Base-by-base conservation (phyloP, 495 filamentous ascomycete species). In the Chlorociboria aeruginascens region DNA sequence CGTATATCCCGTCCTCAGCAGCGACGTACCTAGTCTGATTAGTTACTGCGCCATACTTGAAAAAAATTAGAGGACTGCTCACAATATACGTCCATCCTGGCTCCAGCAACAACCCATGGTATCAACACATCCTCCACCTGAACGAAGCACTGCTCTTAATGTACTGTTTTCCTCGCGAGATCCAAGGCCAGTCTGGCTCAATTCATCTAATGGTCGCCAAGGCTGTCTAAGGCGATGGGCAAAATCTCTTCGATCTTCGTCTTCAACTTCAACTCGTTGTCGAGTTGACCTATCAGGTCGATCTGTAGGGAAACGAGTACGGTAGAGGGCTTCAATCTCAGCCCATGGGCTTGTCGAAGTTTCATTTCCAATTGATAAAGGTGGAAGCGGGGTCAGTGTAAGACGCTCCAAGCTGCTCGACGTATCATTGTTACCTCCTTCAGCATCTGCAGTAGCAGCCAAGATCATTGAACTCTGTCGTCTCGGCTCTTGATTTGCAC, bases 61-160 rank as follows among this genome's bases (percentile, higher is more conserved):
- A 8, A n/a, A 32, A n/a, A 17, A 30, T 10, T 37, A 12, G 13
- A 41, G 36, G 38, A 37, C n/a, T 30, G 74, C 84, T 71, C 68
- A 88, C 85, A 89, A 55, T 37, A 68, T 72, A 57, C 74, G 71
- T 6, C 84, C 84, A 57, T 87, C 76, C 11, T 71, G 69, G 46
- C 80, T 82, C 81, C 83, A 87, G 8, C 75, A 70, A 46, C 85
- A 61, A 13, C 85, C 85, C 40, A 82, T 80, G 1, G 83, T 85
- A 11, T 48, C 40, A 16, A 17, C 30, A 30, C 14, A 20, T 32
- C 28, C 25, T 36, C 45, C 8, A 32, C 33, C 29, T n/a, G 39
- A 28, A 1, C 43, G 20, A 16, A 44, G 11, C 11, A 30, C 34
- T 10, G 31, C 45, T 37, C 46, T 16, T 16, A 40, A 20, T 8